Percentiles rank a stretch among this genome's conserved stretches.
Evolutionary conservation across 139 green algal genomes (phyloP).

Genomic region (Yamagishiella unicocca): DNA sequence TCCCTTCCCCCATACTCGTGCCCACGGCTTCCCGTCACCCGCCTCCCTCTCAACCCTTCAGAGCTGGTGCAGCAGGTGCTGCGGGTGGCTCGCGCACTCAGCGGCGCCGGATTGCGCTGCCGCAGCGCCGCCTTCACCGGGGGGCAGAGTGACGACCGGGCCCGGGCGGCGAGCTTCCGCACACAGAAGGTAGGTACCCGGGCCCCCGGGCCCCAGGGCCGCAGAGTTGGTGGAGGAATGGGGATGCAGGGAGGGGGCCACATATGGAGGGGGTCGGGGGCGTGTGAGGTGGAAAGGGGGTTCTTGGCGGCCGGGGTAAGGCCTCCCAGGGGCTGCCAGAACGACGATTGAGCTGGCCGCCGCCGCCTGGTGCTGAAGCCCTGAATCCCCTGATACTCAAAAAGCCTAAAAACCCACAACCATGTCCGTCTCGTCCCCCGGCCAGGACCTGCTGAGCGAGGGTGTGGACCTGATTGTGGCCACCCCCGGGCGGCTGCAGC

Average conservation of each 20-base stretch:
- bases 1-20: neutral
- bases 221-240: no score
- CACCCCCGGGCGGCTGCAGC: constrained; percentile 80
- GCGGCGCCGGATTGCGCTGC: constrained; percentile 59
- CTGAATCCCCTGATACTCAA: no score
- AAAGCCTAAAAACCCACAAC: no score
- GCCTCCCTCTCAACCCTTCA: neutral
- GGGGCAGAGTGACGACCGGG: constrained; percentile 59
- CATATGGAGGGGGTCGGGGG: no score
- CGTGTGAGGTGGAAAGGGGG: no score
- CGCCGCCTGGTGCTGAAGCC: no score
- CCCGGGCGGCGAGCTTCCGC: constrained; percentile 52
- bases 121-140: constrained; percentile 74
- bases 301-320: no score
- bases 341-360: no score
- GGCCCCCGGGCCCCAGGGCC: no score
- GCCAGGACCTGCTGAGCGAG: constrained; percentile 25
- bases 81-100: constrained; percentile 66
- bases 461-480: constrained; percentile 88
- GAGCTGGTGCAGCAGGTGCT: constrained; percentile 77
- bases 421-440: no score
- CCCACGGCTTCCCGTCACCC: neutral
- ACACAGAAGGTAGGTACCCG: constrained; percentile 78
- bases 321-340: no score
- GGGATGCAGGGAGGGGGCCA: no score